Conservation (phyloP, 2,329 filamentous ascomycete genomes). For the Graphium sp. region DNA sequence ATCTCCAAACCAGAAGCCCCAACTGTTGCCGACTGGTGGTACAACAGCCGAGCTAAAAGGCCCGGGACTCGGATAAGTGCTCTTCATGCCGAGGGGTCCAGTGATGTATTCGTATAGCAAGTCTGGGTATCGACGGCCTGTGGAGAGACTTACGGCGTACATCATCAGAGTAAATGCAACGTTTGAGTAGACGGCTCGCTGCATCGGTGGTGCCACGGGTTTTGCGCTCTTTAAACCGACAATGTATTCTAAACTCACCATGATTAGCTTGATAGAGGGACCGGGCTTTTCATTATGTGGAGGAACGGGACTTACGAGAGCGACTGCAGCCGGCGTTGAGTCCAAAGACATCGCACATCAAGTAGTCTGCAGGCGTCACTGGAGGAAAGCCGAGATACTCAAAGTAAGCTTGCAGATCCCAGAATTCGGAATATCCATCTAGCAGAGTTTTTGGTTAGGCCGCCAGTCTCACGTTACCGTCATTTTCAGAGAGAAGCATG, state of each 20-base stretch:
- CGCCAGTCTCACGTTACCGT: neutral
- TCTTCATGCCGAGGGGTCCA: conserved; percentile 7
- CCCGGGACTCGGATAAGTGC: conserved; percentile 7
- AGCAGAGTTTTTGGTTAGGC: neutral
- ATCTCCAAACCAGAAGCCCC: conserved; percentile 8
- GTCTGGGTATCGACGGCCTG: neutral
- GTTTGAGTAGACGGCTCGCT: conserved; percentile 2
- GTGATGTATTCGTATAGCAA: conserved; percentile 5
- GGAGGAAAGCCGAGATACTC: conserved; percentile 1
- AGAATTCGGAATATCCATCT: conserved; percentile 1
- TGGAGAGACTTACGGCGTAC: conserved; percentile 2
- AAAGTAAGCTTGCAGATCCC: neutral
- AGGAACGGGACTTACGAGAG: conserved; percentile 3
- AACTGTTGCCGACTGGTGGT: conserved; percentile 8
- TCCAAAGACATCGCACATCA: conserved; percentile 3
- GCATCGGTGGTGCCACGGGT: conserved; percentile 3
- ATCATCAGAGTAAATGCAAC: conserved; percentile 3
- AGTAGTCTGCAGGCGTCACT: neutral
- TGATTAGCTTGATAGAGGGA: neutral
- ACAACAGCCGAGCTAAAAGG: conserved; percentile 8
- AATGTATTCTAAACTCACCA: conserved; percentile 2
- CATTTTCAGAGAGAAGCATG: neutral
- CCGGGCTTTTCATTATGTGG: too few relatives aligned
- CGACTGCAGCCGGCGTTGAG: conserved; percentile 2
- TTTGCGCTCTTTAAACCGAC: conserved; percentile 1